phyloP scores from a whole-genome alignment of 352 stramenopile genomes.

The Globisporangium irregulare region DNA sequence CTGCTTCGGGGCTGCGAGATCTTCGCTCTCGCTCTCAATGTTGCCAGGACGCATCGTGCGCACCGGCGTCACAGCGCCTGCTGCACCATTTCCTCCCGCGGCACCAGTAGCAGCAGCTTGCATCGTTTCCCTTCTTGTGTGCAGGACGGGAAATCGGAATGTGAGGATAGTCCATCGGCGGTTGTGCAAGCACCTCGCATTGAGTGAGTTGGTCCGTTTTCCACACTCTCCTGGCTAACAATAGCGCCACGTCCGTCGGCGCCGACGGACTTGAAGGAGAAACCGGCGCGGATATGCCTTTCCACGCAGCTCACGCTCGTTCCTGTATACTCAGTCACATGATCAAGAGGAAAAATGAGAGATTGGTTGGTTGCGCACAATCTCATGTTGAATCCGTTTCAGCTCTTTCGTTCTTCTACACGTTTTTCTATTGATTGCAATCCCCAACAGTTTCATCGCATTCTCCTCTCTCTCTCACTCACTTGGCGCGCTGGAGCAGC shows the following conservation, averaged over 20 bases:
- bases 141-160: slow-evolving; percentile 1
- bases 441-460: background rate
- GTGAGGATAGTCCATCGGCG: background rate
- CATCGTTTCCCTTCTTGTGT: background rate
- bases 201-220: background rate
- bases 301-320: background rate
- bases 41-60: background rate
- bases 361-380: background rate
- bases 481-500: slow-evolving; percentile 25
- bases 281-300: background rate
- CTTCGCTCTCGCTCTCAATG: slow-evolving; percentile 11
- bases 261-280: background rate
- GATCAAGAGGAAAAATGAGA: background rate
- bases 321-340: background rate
- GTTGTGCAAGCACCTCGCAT: background rate
- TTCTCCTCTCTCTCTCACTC: background rate
- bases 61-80: slow-evolving; percentile 9
- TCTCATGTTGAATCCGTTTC: slow-evolving; percentile 1
- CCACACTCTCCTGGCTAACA: background rate
- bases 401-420: background rate
- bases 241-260: background rate
- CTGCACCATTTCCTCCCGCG: background rate
- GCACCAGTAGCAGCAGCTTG: slow-evolving; percentile 2
- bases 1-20: background rate
- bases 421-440: background rate